Evolutionary conservation across 2,329 filamentous ascomycete genomes (phyloP), one percentile per base, ranked within the genome.

Genomic region (Chrysoporthe cubensis): DNA sequence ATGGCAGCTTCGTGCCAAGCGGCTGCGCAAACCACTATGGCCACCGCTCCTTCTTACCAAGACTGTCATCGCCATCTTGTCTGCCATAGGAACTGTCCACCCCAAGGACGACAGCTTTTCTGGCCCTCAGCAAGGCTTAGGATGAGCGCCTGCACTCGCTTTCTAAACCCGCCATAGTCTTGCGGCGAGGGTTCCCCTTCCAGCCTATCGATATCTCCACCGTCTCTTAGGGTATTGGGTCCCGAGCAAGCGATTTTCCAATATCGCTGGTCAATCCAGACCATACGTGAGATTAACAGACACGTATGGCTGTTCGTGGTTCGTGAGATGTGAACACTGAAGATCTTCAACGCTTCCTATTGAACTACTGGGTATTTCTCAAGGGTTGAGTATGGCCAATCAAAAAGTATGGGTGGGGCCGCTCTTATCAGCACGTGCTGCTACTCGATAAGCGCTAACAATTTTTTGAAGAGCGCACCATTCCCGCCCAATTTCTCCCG

Each of bases 401-500:
- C 42, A 61, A 21, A 32, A 18, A 9, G 16, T 3, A 46, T 11
- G 16, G 14, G 59, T 61, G 59, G 59, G 43, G 46, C 42, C 2
- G 8, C 2, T 48, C 59, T 61, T 61, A 61, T 61, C 59, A 61
- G 59, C 59, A 61, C 59, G 59, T 61, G 59, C 43, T 21, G 3
- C 7, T 18, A 7, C 13, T 11, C 42, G 59, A 61, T 61, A 61
- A 61, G 42, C 42, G 43, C 59, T 61, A 61, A 61, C 59, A 56
- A 56, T 64, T 56, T 37, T 64, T n/a, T 11, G 48, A 57, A 56
- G 64, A 69, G 65, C 62, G 64, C 67, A 69, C 67, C 66, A 69
- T 62, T 61, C 65, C 66, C 65, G 43, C 64, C 67, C 60, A 69
- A 69, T 69, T 69, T 69, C 67, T 66, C 52, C 67, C 52, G 18